A percentile compares a stretch with the other conserved stretches of the same genome.
phyloP scores from a whole-genome alignment of 2,329 filamentous ascomycete genomes.

The Tothia fuscella region DNA sequence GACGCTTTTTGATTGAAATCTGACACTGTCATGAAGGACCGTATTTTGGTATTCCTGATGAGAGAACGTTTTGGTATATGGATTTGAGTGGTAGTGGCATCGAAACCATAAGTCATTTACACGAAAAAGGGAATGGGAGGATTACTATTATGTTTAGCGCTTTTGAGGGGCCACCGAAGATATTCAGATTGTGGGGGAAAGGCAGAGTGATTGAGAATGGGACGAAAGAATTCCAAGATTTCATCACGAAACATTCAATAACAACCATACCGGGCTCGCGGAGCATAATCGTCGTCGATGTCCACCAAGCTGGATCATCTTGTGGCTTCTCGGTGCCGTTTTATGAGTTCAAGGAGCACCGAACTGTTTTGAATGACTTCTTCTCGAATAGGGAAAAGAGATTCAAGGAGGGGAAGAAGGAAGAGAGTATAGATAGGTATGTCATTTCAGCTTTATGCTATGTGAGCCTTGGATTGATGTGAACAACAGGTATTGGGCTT shows the following conservation, averaged over 20 bases:
- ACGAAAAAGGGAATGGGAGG: constrained; percentile 30
- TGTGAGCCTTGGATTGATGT: not conserved
- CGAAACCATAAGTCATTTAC: constrained; percentile 32
- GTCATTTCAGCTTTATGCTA: not conserved
- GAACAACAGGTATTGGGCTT: constrained; percentile 30
- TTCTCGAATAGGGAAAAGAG: constrained; percentile 26
- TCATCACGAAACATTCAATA: constrained; percentile 24
- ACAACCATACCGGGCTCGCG: constrained; percentile 25
- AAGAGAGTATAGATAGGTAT: constrained; percentile 30
- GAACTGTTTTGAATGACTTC: constrained; percentile 28
- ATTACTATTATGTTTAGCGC: constrained; percentile 32
- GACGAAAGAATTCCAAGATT: constrained; percentile 12
- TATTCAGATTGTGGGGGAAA: constrained; percentile 32
- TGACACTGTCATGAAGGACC: too few species aligned
- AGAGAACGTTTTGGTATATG: constrained; percentile 33
- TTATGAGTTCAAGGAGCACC: constrained; percentile 31
- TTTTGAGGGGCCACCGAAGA: constrained; percentile 30
- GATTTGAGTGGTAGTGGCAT: constrained; percentile 31
- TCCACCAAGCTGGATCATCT: constrained; percentile 31
- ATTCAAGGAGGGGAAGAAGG: constrained; percentile 23
- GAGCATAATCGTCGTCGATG: constrained; percentile 29
- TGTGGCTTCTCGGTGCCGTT: constrained; percentile 34
- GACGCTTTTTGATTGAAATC: too few species aligned
- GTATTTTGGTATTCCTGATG: constrained; percentile 29
- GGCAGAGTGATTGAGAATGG: constrained; percentile 13